A percentile compares a stretch with the other conserved stretches of the same genome.
These are phyloP conservation scores for Eremochloa ophiuroides DNA, from an alignment of 176 grass and related monocot species.

Conservation along the genomic window DNA sequence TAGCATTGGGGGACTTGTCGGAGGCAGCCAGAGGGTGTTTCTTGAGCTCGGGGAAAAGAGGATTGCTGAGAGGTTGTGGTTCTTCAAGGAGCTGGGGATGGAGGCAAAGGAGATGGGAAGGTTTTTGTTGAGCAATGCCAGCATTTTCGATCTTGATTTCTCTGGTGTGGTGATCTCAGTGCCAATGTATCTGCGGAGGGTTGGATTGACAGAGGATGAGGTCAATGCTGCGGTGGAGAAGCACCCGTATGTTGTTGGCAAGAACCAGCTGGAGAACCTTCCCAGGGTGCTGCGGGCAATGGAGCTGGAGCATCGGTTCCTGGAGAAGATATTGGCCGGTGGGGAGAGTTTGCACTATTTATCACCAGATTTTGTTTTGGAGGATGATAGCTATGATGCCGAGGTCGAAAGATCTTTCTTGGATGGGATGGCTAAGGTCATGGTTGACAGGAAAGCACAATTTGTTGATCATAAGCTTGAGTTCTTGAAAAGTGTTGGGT, in stretches of 20 bases:
- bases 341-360: constrained; percentile 36
- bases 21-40: constrained; percentile 48
- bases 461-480: constrained; percentile 53
- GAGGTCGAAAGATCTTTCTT: constrained; percentile 49
- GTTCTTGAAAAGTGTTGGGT: constrained; percentile 79
- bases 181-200: constrained; percentile 48
- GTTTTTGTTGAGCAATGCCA: constrained; percentile 55
- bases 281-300: constrained; percentile 55
- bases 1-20: constrained; percentile 48
- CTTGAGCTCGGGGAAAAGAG: constrained; percentile 47
- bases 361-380: constrained; percentile 51
- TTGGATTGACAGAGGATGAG: constrained; percentile 46
- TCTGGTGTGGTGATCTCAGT: constrained; percentile 49
- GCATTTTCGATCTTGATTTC: constrained; percentile 61
- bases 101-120: constrained; percentile 36
- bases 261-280: constrained; percentile 64
- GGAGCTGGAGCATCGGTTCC: constrained; percentile 40
- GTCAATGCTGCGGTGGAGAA: constrained; percentile 21
- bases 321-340: constrained; percentile 45
- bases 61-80: constrained; percentile 51
- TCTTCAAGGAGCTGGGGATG: constrained; percentile 69
- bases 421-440: constrained; percentile 50
- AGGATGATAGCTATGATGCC: constrained; percentile 40
- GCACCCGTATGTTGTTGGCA: constrained; percentile 66
- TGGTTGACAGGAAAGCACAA: constrained; percentile 26